Base-by-base conservation (phyloP, 352 stramenopile genomes). In the Globisporangium recalcitrans region DNA sequence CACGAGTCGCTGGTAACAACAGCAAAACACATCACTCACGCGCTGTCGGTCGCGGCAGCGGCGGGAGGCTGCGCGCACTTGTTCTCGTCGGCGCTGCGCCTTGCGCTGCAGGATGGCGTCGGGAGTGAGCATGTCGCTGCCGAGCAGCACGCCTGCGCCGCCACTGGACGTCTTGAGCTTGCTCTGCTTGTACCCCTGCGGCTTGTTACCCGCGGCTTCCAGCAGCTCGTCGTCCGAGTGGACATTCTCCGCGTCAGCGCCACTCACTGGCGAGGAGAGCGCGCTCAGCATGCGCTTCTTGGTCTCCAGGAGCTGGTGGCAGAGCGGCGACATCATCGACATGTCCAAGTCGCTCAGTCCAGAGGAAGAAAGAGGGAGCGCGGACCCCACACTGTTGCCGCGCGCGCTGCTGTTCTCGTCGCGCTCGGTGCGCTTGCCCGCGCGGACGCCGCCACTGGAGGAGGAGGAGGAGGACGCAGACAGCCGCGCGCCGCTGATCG, bases 51-150 rank as follows among this genome's bases (percentile, higher is more conserved):
- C 75, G 19, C 79, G 74, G 57, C 79, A 88, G 21, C 79, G 73
- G 16, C 79, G 66, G 2, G 77, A 87, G 0, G 79, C 79, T 7
- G 75, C 79, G 21, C 79, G 77, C 58, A 88, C 79, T 65, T 88
- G 79, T 52, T 88, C 79, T 11, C 79, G 69, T 27, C 79, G 73
- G 8, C 79, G 75, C 58, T 85, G 79, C 3, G 79, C 79, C 53
- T 88, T 88, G 64, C 77, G 77, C 63, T 79, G 71, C 58, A 73
- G 75, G 55, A 85, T 73, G 46, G 78, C 74, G 29, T 88, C 79
- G 14, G 78, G 58, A 27, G 58, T 82, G 51, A 87, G 63, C 49
- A 56, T 27, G 9, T 56, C 49, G 3, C 16, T 22, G 19, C 27
- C 24, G 8, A 56, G 19, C 27, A 56, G 27, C 49, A 42, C 3